Base-by-base conservation (phyloP, 768 basidiomycete genomes). In the Auricularia heimuer region DNA sequence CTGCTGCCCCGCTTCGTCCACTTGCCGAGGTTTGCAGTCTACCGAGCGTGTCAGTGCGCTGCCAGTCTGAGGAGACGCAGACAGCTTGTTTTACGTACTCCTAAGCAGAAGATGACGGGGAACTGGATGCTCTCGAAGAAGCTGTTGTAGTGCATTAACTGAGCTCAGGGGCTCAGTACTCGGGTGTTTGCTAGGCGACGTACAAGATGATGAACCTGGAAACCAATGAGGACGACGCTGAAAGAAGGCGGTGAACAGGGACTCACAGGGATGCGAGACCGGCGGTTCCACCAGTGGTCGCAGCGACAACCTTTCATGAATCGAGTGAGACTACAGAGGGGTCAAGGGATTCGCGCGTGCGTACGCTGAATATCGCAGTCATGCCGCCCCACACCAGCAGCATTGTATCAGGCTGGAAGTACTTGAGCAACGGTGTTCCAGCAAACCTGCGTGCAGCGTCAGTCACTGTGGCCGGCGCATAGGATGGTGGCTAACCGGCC, bases 101-200 rank as follows among this genome's bases (percentile, higher is more conserved):
- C 47, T 54, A 39, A n/a, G 18, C 54, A 58, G 54, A 64, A 61
- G 4, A 64, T 64, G 36, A 64, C 42, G 1, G 64, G 54, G 54
- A 58, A 64, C 36, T 72, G 72, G 65, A 73, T 70, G 66, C 73
- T 71, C 69, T 73, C 73, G 67, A 72, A 71, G 69, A 75, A 74
- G 62, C 74, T 64, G 73, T 70, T 62, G 70, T 70, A 67, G 69
- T 68, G 44, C 29, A 42, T 58, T n/a, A 62, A 54, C 33, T 18
- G 24, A 29, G 29, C 29, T 29, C 29, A 29, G 29, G 29, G 29
- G 29, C 29, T 29, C 29, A 29, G 29, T 29, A 29, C 29, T 29
- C 29, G 29, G 29, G 29, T 29, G 29, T 29, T 29, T 29, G 29
- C 29, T 29, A 29, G 39, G 7, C 39, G 12, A 21, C 36, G 29